A percentile compares a stretch with the other conserved stretches of the same genome.
Evolutionary conservation across 73 alveolate species (phyloP).

Genomic region (Paramecium caudatum): DNA sequence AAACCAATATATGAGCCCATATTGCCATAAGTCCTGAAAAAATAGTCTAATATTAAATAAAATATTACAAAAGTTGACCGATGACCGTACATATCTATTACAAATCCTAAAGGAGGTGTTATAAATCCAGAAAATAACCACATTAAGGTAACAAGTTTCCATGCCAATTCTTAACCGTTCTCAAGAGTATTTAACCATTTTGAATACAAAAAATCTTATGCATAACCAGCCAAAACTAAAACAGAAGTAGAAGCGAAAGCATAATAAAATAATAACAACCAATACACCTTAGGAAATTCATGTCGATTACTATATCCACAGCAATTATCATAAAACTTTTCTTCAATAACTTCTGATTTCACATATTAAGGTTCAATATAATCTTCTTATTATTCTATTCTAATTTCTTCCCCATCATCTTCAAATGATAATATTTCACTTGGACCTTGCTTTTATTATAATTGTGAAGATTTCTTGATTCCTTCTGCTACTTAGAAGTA

Average conservation of each 20-base stretch:
- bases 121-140: conserved; percentile 43
- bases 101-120: conserved; percentile 55
- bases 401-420: conserved; percentile 39
- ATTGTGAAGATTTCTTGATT: not conserved
- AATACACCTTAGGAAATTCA: conserved; percentile 31
- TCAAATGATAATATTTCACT: not conserved
- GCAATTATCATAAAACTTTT: conserved; percentile 5
- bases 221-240: conserved; percentile 24
- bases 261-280: conserved; percentile 44
- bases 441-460: conserved; percentile 20
- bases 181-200: conserved; percentile 46
- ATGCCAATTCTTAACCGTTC: conserved; percentile 42
- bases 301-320: conserved; percentile 12
- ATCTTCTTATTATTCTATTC: conserved; percentile 39
- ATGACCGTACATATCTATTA: conserved; percentile 33
- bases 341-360: not conserved
- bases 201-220: not conserved
- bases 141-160: conserved; percentile 8
- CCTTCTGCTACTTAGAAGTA: conserved; percentile 31
- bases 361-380: not conserved
- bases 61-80: conserved; percentile 22
- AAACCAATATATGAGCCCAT: conserved; percentile 56
- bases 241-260: conserved; percentile 45
- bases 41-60: conserved; percentile 41
- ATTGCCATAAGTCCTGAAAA: conserved; percentile 54